A percentile compares a stretch with the other conserved stretches of the same genome.
Evolutionary conservation across 2,329 filamentous ascomycete species (phyloP).

Genomic region (Beauveria scarabaeidicola): DNA sequence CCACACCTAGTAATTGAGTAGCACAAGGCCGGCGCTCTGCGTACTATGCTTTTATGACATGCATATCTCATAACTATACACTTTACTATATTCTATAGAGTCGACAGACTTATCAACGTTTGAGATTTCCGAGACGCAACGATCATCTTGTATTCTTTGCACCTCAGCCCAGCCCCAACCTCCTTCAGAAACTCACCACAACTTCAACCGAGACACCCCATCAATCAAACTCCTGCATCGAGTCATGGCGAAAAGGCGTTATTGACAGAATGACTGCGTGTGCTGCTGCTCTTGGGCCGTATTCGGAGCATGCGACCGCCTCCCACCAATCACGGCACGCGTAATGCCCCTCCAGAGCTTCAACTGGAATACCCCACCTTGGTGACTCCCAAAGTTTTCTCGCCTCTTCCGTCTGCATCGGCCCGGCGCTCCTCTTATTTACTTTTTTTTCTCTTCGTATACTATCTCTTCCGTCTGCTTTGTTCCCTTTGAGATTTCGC

Average conservation of each 20-base stretch:
- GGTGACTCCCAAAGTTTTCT: constrained; percentile 3
- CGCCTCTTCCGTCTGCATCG: neutral
- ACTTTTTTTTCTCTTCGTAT: neutral
- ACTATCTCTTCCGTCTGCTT: neutral
- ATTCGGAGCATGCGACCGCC: neutral
- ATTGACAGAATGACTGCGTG: neutral
- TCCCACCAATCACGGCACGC: neutral
- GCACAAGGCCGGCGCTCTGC: too few species aligned
- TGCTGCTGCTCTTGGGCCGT: neutral
- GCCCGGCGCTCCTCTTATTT: neutral
- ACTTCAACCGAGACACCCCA: neutral
- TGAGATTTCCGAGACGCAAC: too few species aligned
- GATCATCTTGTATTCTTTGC: too few species aligned
- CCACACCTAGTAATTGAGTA: too few species aligned
- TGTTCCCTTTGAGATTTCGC: neutral
- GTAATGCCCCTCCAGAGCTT: constrained; percentile 5
- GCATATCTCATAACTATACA: too few species aligned
- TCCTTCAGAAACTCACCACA: neutral
- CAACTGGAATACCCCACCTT: neutral
- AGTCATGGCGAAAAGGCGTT: neutral
- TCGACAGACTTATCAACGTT: too few species aligned
- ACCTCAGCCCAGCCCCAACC: too few species aligned
- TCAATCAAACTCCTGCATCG: neutral
- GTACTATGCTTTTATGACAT: too few species aligned
- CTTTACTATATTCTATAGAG: too few species aligned